Percentiles rank a stretch among this genome's conserved stretches.
Evolutionary conservation across 306 rosid genomes (phyloP).

Genomic region (Ormosia semicastrata): DNA sequence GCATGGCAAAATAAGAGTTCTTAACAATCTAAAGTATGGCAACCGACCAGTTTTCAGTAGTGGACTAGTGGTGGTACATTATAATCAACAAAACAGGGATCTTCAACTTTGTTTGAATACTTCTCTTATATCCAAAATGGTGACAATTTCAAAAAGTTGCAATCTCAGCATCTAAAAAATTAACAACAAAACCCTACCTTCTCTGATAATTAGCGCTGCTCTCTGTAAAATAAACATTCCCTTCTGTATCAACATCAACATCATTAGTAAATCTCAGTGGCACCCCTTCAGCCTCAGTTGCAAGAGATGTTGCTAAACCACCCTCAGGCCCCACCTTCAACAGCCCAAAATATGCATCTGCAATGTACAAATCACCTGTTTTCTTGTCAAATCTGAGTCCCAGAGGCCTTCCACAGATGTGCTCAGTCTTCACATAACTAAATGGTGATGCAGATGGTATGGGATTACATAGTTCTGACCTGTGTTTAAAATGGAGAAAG

Average conservation of each 20-base stretch:
- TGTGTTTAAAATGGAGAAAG: slow-evolving; percentile 28
- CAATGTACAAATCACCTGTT: slow-evolving; percentile 87
- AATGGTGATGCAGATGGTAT: slow-evolving; percentile 52
- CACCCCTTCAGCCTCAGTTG: slow-evolving; percentile 82
- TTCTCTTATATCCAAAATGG: slow-evolving; percentile 1
- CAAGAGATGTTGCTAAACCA: slow-evolving; percentile 77
- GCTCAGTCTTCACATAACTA: slow-evolving; percentile 73
- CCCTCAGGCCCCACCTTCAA: slow-evolving; percentile 91
- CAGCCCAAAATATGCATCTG: slow-evolving; percentile 89
- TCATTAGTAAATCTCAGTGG: slow-evolving; percentile 78
- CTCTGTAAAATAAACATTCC: slow-evolving; percentile 87
- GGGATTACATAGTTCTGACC: slow-evolving; percentile 80
- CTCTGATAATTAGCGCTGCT: slow-evolving; percentile 69
- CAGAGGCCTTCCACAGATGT: slow-evolving; percentile 94
- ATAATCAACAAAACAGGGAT: not conserved
- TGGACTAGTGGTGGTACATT: not conserved
- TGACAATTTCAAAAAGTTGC: slow-evolving; percentile 11
- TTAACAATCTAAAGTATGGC: not conserved
- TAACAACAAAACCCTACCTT: slow-evolving; percentile 53
- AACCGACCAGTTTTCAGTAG: slow-evolving; percentile 11
- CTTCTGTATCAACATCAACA: slow-evolving; percentile 77
- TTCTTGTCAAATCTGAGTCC: slow-evolving; percentile 92
- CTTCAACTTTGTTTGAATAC: slow-evolving; percentile 9
- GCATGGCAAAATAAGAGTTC: not conserved
- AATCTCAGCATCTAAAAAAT: not conserved